Percentiles rank a stretch among this genome's conserved stretches.
Evolutionary conservation across 2,329 filamentous ascomycete species (phyloP).

Genomic region (Canariomyces notabilis): DNA sequence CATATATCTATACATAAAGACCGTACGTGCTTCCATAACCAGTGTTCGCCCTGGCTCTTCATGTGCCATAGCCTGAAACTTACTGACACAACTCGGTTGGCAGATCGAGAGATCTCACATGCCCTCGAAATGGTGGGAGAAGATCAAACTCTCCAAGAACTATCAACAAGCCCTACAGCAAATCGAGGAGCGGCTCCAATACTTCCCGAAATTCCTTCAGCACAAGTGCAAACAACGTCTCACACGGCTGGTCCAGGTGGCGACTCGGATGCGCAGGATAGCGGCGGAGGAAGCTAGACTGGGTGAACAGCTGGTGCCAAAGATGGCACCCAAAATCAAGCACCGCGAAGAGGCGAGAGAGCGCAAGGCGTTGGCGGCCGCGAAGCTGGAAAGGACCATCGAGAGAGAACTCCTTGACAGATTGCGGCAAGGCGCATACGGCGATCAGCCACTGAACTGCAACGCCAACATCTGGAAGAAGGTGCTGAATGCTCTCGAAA

Average conservation of each 20-base stretch:
- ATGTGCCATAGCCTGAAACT: neutral
- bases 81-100: neutral
- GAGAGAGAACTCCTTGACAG: constrained; percentile 92
- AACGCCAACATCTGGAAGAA: constrained; percentile 96
- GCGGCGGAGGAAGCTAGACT: constrained; percentile 85
- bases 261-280: constrained; percentile 71
- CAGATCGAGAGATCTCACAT: constrained; percentile 75
- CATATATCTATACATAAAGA: constrained; percentile 96
- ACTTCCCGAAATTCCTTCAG: constrained; percentile 89
- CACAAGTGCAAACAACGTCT: constrained; percentile 75
- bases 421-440: constrained; percentile 86
- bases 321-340: constrained; percentile 84
- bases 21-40: constrained; percentile 31
- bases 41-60: neutral
- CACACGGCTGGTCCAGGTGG: constrained; percentile 86
- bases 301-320: constrained; percentile 82
- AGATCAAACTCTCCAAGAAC: constrained; percentile 82
- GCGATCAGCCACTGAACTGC: constrained; percentile 89
- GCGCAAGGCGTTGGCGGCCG: constrained; percentile 68
- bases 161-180: constrained; percentile 85
- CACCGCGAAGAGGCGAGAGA: constrained; percentile 68
- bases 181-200: constrained; percentile 79
- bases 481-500: constrained; percentile 85
- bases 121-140: constrained; percentile 91
- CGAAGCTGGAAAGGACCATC: constrained; percentile 93